Conservation (phyloP, 306 rosid species). For the Vigna nakashimae region DNA sequence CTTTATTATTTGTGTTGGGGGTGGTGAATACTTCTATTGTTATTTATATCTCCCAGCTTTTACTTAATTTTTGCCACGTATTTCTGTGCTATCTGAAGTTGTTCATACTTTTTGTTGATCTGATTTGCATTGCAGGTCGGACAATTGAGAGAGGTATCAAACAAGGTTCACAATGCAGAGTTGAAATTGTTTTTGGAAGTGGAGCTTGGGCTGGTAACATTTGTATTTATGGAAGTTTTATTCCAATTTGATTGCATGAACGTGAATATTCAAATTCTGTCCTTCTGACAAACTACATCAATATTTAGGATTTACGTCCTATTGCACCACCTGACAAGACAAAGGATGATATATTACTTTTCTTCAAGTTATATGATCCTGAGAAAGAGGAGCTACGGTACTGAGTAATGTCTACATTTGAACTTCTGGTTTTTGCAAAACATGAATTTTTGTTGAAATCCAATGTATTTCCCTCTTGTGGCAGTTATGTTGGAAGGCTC, state of each 20-base stretch:
- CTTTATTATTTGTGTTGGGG: not conserved
- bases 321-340: slow-evolving; percentile 79
- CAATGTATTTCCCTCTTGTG: slow-evolving; percentile 39
- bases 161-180: slow-evolving; percentile 76
- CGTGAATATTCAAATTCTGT: slow-evolving; percentile 10
- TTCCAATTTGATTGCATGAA: slow-evolving; percentile 27
- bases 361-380: slow-evolving; percentile 88
- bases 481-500: slow-evolving; percentile 82
- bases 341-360: slow-evolving; percentile 80
- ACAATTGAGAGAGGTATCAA: slow-evolving; percentile 75
- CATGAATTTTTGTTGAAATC: slow-evolving; percentile 39
- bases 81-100: slow-evolving; percentile 39
- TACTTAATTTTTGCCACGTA: not conserved
- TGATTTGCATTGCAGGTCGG: slow-evolving; percentile 66
- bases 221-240: slow-evolving; percentile 34
- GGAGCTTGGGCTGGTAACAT: slow-evolving; percentile 71
- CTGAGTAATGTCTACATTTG: slow-evolving; percentile 36
- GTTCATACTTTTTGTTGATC: slow-evolving; percentile 21
- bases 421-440: slow-evolving; percentile 16
- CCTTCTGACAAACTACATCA: slow-evolving; percentile 40
- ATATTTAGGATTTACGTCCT: slow-evolving; percentile 64
- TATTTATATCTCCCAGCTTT: not conserved
- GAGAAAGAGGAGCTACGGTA: slow-evolving; percentile 88
- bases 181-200: slow-evolving; percentile 81
- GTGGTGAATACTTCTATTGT: not conserved